Evolutionary conservation across 2,329 filamentous ascomycete species (phyloP).

Genomic region (Helminthosporium solani): DNA sequence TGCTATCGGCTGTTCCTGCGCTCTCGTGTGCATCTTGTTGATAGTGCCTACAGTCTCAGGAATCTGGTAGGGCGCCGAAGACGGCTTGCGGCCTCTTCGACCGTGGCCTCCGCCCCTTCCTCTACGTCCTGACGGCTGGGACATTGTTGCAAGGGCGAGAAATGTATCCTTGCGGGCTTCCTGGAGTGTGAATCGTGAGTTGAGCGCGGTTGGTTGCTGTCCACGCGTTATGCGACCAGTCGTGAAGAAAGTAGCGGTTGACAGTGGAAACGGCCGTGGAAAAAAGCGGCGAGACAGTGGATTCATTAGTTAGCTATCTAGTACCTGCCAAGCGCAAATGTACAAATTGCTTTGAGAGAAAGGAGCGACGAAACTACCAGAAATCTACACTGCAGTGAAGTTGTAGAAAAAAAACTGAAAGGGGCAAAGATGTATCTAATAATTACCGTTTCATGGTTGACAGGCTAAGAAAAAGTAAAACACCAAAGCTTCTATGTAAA

Average conservation of each 20-base stretch:
- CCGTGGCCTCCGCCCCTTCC: constrained; percentile 3
- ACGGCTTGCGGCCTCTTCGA: constrained; percentile 9
- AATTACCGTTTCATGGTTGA: no score
- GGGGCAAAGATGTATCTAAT: neutral
- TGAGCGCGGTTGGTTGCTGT: constrained; percentile 1
- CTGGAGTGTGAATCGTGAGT: neutral
- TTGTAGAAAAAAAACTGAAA: neutral
- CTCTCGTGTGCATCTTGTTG: constrained; percentile 24
- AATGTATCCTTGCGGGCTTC: neutral
- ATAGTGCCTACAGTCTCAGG: neutral
- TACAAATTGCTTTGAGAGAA: neutral
- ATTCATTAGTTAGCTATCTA: constrained; percentile 13
- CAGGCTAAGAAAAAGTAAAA: neutral
- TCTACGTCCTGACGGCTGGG: constrained; percentile 1
- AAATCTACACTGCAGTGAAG: neutral
- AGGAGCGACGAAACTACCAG: neutral
- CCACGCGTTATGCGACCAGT: neutral
- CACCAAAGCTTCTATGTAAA: neutral
- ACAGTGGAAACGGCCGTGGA: constrained; percentile 3
- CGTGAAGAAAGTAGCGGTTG: constrained; percentile 1
- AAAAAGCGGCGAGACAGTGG: constrained; percentile 7
- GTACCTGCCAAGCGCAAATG: constrained; percentile 2
- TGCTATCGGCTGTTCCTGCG: constrained; percentile 17
- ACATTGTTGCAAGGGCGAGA: constrained; percentile 1
- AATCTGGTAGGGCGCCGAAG: constrained; percentile 4